Conservation (phyloP, 2,329 filamentous ascomycete species). For the Cytospora paraplurivora region DNA sequence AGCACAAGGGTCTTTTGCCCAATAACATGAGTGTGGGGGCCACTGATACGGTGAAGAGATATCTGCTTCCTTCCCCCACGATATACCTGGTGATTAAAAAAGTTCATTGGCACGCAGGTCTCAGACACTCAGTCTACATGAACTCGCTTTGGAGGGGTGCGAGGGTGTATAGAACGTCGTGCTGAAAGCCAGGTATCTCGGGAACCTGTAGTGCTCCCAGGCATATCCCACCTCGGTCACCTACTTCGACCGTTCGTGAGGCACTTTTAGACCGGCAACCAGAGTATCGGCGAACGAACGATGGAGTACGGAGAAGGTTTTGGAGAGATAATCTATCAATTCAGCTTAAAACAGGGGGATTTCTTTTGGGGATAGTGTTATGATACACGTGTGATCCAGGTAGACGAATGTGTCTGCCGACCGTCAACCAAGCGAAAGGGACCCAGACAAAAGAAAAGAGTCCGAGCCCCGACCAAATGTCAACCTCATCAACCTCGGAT, state of each 20-base stretch:
- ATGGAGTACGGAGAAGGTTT: neutral
- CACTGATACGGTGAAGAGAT: neutral
- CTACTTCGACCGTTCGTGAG: neutral
- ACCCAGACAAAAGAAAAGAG: neutral
- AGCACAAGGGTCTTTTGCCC: too few species aligned
- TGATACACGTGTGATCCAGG: slow-evolving; percentile 22
- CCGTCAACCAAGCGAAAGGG: neutral
- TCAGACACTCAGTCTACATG: neutral
- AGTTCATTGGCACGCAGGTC: neutral
- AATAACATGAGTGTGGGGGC: too few species aligned
- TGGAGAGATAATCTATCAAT: slow-evolving; percentile 22
- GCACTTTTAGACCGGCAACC: neutral
- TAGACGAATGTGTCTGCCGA: slow-evolving; percentile 19
- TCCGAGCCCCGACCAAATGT: slow-evolving; percentile 2
- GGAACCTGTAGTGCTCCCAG: neutral
- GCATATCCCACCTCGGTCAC: neutral
- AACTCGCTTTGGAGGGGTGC: too few species aligned
- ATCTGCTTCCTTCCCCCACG: neutral
- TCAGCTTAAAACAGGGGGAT: slow-evolving; percentile 10
- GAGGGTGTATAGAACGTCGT: too few species aligned
- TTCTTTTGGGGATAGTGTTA: slow-evolving; percentile 20
- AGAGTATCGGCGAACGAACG: neutral
- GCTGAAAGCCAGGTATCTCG: too few species aligned
- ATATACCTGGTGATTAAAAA: too few species aligned
- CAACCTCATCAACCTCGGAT: neutral